A percentile compares a stretch with the other conserved stretches of the same genome.
phyloP scores from a whole-genome alignment of 768 basidiomycete species.

The Kwoniella sp. region DNA sequence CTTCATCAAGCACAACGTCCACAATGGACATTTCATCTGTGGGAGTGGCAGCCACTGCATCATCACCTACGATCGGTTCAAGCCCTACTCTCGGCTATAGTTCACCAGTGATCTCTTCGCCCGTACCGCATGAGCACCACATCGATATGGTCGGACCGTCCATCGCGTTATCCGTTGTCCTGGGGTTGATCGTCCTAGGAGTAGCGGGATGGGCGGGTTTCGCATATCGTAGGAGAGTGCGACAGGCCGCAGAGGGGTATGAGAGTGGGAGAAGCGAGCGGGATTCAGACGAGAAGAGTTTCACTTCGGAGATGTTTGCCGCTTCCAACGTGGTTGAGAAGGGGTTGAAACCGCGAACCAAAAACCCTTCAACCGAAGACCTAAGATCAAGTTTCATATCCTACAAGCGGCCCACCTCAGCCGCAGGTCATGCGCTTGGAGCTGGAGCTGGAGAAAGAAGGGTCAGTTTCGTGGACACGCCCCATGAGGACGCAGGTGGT shows the following conservation, averaged over 20 bases:
- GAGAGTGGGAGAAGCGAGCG: conserved; percentile 2
- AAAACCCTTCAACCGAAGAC: neutral
- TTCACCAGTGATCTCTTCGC: conserved; percentile 20
- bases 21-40: neutral
- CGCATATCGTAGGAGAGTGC: conserved; percentile 16
- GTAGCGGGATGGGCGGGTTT: conserved; percentile 33
- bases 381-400: conserved; percentile 13
- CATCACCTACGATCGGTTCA: conserved; percentile 18
- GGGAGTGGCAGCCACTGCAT: neutral
- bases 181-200: conserved; percentile 32
- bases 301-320: conserved; percentile 21
- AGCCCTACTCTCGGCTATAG: conserved; percentile 21
- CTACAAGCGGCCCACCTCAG: conserved; percentile 10
- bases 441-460: conserved; percentile 11
- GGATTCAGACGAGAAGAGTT: conserved; percentile 18
- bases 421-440: neutral
- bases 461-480: conserved; percentile 30
- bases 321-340: conserved; percentile 30
- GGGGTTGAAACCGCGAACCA: conserved; percentile 21
- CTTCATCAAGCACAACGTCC: neutral
- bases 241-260: conserved; percentile 4
- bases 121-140: conserved; percentile 6
- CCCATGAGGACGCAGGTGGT: neutral
- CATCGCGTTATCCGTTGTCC: conserved; percentile 30
- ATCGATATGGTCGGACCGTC: conserved; percentile 21